Conservation (phyloP, 139 green algal genomes). For the Eudorina sp. region DNA sequence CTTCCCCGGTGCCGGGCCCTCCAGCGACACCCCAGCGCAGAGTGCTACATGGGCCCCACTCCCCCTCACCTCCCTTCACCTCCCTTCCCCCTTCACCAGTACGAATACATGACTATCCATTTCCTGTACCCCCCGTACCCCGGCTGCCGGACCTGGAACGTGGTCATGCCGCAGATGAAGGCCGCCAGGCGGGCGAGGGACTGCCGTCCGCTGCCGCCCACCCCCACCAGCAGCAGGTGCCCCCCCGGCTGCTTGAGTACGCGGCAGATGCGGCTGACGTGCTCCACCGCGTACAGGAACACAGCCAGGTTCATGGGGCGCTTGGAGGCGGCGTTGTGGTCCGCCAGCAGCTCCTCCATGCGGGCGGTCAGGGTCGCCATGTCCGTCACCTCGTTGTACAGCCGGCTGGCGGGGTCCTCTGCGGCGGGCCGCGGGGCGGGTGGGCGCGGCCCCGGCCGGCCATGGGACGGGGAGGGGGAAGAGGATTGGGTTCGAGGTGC, state of each 20-base stretch:
- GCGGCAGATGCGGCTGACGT: conserved; percentile 73
- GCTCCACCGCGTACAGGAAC: conserved; percentile 86
- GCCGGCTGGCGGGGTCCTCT: conserved; percentile 10
- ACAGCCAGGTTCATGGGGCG: conserved; percentile 85
- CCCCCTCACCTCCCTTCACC: too few relatives aligned
- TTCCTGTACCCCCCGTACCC: not conserved
- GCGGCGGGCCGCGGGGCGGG: too few relatives aligned
- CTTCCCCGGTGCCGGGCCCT: too few relatives aligned
- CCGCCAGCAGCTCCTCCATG: conserved; percentile 76
- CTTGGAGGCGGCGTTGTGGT: conserved; percentile 85
- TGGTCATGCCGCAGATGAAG: conserved; percentile 79
- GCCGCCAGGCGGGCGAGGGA: conserved; percentile 80
- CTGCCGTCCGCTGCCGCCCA: conserved; percentile 83
- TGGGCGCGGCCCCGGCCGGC: too few relatives aligned
- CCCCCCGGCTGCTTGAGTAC: conserved; percentile 68
- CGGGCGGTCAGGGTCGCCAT: conserved; percentile 40
- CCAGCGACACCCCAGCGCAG: too few relatives aligned
- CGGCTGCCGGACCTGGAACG: conserved; percentile 71
- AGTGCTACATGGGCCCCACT: too few relatives aligned
- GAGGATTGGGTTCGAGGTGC: too few relatives aligned
- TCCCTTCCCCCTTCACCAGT: too few relatives aligned
- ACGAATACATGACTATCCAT: too few relatives aligned
- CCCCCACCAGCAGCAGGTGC: conserved; percentile 84
- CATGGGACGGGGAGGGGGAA: too few relatives aligned
- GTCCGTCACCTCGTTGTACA: conserved; percentile 50